These are phyloP conservation scores for Abelmoschus esculentus DNA, from an alignment of 345 rosid species.

Conservation along the genomic window DNA sequence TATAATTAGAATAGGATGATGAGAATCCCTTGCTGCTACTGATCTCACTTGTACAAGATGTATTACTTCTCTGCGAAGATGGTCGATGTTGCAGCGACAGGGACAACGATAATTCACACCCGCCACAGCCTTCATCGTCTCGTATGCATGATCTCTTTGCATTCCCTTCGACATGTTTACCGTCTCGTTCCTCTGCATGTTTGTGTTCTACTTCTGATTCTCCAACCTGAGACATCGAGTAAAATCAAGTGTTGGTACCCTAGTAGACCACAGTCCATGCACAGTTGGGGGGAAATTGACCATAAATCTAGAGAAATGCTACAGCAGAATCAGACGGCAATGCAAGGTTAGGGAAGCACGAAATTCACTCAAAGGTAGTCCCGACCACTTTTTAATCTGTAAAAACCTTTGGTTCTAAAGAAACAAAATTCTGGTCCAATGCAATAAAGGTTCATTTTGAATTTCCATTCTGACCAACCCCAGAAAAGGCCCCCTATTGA, in stretches of 20 bases:
- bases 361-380: not conserved
- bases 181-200: not conserved
- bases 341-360: not conserved
- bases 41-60: conserved; percentile 22
- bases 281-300: no score
- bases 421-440: conserved; percentile 6
- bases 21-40: conserved; percentile 65
- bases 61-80: conserved; percentile 28
- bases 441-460: conserved; percentile 16
- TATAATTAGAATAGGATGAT: conserved; percentile 27
- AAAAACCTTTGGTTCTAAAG: not conserved
- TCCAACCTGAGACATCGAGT: conserved; percentile 18
- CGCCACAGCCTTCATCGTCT: conserved; percentile 3
- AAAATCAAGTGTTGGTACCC: not conserved
- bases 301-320: not conserved
- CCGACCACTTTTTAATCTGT: conserved; percentile 3
- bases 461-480: conserved; percentile 14
- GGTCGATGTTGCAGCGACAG: conserved; percentile 39
- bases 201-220: conserved; percentile 13
- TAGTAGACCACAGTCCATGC: no score
- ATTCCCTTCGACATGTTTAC: not conserved
- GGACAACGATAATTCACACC: conserved; percentile 42
- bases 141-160: not conserved
- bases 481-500: conserved; percentile 10
- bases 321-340: not conserved